Conservation (phyloP, 208 protist species). For the Leptomonas pyrrhocoris region DNA sequence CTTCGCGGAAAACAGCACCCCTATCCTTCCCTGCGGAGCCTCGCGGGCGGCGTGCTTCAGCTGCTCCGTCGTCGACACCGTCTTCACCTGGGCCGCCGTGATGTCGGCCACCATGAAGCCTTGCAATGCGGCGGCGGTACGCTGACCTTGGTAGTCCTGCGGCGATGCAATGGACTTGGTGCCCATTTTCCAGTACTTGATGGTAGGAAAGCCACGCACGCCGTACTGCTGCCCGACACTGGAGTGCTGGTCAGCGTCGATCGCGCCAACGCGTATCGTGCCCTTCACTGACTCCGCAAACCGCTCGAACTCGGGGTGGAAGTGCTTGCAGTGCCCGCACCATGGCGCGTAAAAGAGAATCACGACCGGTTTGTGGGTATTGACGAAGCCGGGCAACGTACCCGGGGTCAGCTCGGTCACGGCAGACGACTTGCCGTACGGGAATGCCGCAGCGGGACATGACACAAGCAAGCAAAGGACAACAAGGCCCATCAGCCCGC, state of each 20-base stretch:
- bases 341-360: slow-evolving; percentile 95
- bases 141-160: slow-evolving; percentile 75
- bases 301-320: slow-evolving; percentile 87
- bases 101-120: slow-evolving; percentile 56
- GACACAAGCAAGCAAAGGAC: slow-evolving; percentile 12
- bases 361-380: slow-evolving; percentile 90
- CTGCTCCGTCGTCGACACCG: slow-evolving; percentile 28
- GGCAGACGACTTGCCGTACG: slow-evolving; percentile 56
- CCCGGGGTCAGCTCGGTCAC: slow-evolving; percentile 79
- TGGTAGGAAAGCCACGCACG: slow-evolving; percentile 92
- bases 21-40: slow-evolving; percentile 44
- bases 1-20: slow-evolving; percentile 84
- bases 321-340: slow-evolving; percentile 96
- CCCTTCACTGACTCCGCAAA: slow-evolving; percentile 81
- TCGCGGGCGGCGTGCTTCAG: slow-evolving; percentile 35
- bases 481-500: slow-evolving; percentile 19
- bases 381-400: slow-evolving; percentile 65
- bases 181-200: slow-evolving; percentile 90
- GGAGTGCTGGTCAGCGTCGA: slow-evolving; percentile 81
- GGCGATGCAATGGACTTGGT: slow-evolving; percentile 51
- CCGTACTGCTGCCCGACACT: slow-evolving; percentile 70
- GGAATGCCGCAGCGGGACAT: slow-evolving; percentile 39
- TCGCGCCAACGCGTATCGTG: slow-evolving; percentile 79
- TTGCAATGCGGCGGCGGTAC: slow-evolving; percentile 73
- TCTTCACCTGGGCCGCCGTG: slow-evolving; percentile 37